Evolutionary conservation across 2,329 filamentous ascomycete species (phyloP), one percentile per base, ranked within the genome.

Genomic region (Volutella citrinella): DNA sequence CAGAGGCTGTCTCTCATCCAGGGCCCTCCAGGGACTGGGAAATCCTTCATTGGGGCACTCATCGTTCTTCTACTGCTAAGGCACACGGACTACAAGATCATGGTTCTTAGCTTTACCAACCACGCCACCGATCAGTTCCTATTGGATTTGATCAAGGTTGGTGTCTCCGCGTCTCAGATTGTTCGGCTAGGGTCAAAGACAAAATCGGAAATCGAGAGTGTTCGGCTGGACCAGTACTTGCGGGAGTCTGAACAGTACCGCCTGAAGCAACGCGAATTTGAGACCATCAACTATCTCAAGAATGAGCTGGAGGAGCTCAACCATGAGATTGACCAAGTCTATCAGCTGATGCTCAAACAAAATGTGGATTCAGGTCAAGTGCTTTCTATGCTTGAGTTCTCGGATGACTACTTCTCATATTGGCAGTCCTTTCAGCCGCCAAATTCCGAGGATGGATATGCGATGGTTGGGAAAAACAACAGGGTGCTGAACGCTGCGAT

Each of bases 1-100:
- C 70, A 70, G 7, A 57, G 60, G 1, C 56, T 87, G 1, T 78
- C 75, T 29, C 54, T 82, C 0, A 83, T 89, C 3, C 83, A 87
- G 62, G 84, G 84, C 0, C 85, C 85, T 2, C 85, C 84, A 45
- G 83, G 82, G 0, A 89, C 83, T 0, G 85, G 85, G 2, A 90
- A 90, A 45, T 87, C 82, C 0, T 86, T 86, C 42, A 72, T 87
- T 4, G 85, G 85, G 0, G 78, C 82, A 0, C 60, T 84, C 3
- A 63, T 82, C 2, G 72, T 76, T 0, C 79, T 80, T 32, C 56
- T 67, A 0, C 51, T 89, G 0, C 58, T 78, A 14, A 52, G 74
- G 1, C 48, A 66, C 6, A 77, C 73, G 0, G 14, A 45, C 0
- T 63, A 74, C 18, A 74, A 55, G 0, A 72, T 88, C 0, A 63